Percentiles rank a stretch among this genome's conserved stretches.
phyloP scores from a whole-genome alignment of 208 protist genomes.

The Porcisia deanei region DNA sequence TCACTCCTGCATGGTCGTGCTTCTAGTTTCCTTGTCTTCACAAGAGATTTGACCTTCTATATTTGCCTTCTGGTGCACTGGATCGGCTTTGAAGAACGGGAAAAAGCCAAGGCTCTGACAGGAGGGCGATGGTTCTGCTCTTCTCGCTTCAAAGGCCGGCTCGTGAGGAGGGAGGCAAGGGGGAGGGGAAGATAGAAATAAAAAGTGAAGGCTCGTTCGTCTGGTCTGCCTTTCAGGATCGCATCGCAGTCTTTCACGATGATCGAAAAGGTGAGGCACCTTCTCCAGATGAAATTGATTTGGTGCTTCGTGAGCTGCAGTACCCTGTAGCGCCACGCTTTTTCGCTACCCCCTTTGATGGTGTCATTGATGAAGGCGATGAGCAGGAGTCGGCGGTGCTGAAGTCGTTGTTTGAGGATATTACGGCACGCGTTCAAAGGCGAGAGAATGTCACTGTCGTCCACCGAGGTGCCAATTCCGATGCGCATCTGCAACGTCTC shows the following conservation, averaged over 20 bases:
- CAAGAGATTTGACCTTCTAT: not conserved
- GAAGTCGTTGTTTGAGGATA: conserved; percentile 58
- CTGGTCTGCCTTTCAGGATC: conserved; percentile 34
- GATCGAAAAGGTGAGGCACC: conserved; percentile 19
- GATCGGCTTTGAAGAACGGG: too few species aligned
- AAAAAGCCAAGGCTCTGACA: not conserved
- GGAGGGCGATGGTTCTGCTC: conserved; percentile 12
- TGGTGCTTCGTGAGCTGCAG: conserved; percentile 16
- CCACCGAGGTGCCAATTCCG: conserved; percentile 65
- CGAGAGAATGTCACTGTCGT: conserved; percentile 87
- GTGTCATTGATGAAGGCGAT: conserved; percentile 46
- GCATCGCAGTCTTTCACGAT: conserved; percentile 30
- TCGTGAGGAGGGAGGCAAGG: not conserved
- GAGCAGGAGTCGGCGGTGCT: conserved; percentile 35
- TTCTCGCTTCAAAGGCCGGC: conserved; percentile 10
- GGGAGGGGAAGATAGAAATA: not conserved
- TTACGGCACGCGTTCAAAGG: conserved; percentile 52
- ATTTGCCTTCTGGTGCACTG: not conserved
- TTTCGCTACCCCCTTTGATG: conserved; percentile 73
- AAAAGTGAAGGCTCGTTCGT: conserved; percentile 20
- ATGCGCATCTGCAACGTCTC: conserved; percentile 63
- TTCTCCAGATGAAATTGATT: conserved; percentile 23
- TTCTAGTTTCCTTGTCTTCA: not conserved
- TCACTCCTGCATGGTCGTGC: not conserved
- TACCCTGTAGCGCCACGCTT: conserved; percentile 44